phyloP scores from a whole-genome alignment of 495 filamentous ascomycete genomes.

The Chaetomium cochliodes region DNA sequence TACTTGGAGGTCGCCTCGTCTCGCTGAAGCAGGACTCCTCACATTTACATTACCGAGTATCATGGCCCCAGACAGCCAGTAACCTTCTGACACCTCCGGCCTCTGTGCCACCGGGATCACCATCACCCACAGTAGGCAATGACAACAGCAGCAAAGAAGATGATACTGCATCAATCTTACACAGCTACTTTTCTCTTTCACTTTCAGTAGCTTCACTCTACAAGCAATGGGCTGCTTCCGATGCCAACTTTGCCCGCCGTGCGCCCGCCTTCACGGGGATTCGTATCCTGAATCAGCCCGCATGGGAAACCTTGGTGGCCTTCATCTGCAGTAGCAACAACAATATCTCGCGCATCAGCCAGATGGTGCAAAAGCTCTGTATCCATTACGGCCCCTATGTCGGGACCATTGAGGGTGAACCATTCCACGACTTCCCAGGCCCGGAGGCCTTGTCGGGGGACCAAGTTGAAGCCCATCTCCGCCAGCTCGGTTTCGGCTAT shows the following conservation, averaged over 20 bases:
- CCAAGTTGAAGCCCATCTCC: constrained; percentile 72
- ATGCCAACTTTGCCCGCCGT: constrained; percentile 86
- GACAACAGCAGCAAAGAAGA: constrained; percentile 45
- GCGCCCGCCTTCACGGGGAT: constrained; percentile 87
- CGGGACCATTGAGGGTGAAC: constrained; percentile 62
- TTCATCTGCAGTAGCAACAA: constrained; percentile 99
- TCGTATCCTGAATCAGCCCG: constrained; percentile 90
- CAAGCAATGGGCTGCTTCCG: constrained; percentile 77
- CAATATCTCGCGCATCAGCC: constrained; percentile 89
- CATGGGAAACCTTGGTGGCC: constrained; percentile 90
- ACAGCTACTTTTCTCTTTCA: constrained; percentile 78
- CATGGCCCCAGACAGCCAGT: constrained; percentile 48
- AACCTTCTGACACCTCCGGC: constrained; percentile 27
- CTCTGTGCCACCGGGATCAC: constrained; percentile 16
- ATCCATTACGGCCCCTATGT: constrained; percentile 76
- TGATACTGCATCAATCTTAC: constrained; percentile 64
- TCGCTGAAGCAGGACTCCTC: constrained; percentile 78
- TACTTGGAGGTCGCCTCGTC: constrained; percentile 78
- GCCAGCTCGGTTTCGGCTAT: constrained; percentile 89
- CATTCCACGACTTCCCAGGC: constrained; percentile 84
- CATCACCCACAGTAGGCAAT: not conserved
- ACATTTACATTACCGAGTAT: constrained; percentile 77
- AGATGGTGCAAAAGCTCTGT: constrained; percentile 95
- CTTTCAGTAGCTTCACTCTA: constrained; percentile 75
- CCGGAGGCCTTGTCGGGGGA: constrained; percentile 67